phyloP scores from a whole-genome alignment of 2,329 filamentous ascomycete genomes.

The Zymoseptoria ardabiliae region DNA sequence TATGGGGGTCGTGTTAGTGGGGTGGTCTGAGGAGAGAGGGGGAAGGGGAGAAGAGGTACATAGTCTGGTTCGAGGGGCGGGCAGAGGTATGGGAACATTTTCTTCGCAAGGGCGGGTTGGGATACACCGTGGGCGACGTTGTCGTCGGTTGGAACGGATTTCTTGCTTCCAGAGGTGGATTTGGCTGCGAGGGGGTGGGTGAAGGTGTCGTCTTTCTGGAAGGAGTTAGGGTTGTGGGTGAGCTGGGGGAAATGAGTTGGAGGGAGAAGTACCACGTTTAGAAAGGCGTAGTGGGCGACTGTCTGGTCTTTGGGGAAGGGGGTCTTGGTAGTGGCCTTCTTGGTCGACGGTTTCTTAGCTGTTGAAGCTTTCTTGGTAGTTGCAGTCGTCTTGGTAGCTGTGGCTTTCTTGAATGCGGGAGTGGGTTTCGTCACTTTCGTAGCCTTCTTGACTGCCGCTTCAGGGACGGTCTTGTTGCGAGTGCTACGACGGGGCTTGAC shows the following conservation, averaged over 20 bases:
- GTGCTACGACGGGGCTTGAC: background rate
- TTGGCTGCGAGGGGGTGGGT: background rate
- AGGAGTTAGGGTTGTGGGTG: background rate
- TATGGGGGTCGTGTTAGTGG: too few species aligned
- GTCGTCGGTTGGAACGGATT: too few species aligned
- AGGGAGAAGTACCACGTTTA: background rate
- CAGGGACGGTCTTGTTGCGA: background rate
- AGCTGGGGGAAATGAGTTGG: background rate
- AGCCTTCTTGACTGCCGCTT: background rate
- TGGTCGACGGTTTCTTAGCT: background rate
- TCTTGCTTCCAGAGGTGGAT: too few species aligned
- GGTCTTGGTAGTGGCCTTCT: background rate
- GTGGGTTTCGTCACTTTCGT: background rate
- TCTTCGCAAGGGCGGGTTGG: too few species aligned
- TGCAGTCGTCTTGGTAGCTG: background rate
- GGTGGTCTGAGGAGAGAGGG: too few species aligned
- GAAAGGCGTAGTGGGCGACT: background rate
- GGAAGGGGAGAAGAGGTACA: too few species aligned
- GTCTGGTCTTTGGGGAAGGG: background rate
- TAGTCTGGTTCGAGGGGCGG: too few species aligned
- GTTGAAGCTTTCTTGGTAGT: background rate
- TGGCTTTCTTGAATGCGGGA: background rate
- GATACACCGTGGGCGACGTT: too few species aligned
- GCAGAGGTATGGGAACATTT: too few species aligned
- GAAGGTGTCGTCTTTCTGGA: background rate